phyloP scores from a whole-genome alignment of 306 rosid species.

The Cucumis sativus region DNA sequence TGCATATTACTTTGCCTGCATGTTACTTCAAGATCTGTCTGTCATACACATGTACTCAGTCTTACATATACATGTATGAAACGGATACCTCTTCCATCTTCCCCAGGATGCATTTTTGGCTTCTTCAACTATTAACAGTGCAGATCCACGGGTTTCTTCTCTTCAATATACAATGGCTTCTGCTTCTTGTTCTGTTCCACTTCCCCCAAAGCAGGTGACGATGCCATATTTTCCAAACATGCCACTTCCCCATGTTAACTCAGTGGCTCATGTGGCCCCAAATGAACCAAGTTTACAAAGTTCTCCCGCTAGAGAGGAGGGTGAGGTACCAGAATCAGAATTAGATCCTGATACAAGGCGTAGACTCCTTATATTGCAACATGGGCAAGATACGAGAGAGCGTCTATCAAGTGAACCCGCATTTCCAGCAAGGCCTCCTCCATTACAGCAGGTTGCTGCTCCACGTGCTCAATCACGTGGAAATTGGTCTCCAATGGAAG shows the following conservation, averaged over 20 bases:
- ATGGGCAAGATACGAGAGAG: conserved; percentile 94
- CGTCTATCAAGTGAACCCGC: conserved; percentile 52
- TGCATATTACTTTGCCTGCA: neutral
- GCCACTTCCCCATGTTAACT: conserved; percentile 55
- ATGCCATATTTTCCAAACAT: conserved; percentile 32
- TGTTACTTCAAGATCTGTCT: neutral
- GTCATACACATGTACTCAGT: neutral
- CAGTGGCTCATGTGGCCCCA: conserved; percentile 43
- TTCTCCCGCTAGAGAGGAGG: conserved; percentile 99
- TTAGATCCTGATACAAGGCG: conserved; percentile 98
- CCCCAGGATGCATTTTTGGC: conserved; percentile 55
- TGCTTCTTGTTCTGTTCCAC: conserved; percentile 49
- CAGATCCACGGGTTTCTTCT: conserved; percentile 58
- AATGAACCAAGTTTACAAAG: conserved; percentile 63
- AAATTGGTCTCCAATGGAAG: conserved; percentile 80
- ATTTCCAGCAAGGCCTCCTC: conserved; percentile 50
- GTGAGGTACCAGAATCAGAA: conserved; percentile 98
- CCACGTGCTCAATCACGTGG: conserved; percentile 46
- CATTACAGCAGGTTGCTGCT: conserved; percentile 36
- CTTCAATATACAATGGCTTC: conserved; percentile 38
- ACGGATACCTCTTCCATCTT: neutral
- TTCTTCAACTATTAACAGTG: conserved; percentile 32
- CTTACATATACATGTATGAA: neutral
- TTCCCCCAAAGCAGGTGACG: conserved; percentile 43
- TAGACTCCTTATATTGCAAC: conserved; percentile 96